These are phyloP conservation scores for Tuber umbilicatum DNA, from an alignment of 495 filamentous ascomycete genomes.

Conservation along the genomic window DNA sequence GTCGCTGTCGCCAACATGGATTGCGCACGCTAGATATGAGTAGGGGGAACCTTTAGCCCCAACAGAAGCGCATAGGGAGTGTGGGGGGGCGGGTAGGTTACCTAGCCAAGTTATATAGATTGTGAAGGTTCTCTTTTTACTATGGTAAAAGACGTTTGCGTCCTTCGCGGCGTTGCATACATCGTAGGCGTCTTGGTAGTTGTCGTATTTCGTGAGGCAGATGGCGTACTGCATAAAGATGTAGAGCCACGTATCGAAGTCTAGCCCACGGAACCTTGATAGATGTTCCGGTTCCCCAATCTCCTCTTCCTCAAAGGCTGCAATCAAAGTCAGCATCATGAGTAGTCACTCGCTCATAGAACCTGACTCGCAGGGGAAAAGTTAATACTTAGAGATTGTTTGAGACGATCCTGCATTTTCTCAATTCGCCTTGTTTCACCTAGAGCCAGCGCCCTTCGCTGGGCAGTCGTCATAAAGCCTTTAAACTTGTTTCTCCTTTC, in stretches of 20 bases:
- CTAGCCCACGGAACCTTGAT: slow-evolving; percentile 68
- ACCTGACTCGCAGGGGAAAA: slow-evolving; percentile 10
- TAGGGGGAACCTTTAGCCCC: background rate
- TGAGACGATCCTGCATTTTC: slow-evolving; percentile 59
- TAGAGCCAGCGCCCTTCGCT: slow-evolving; percentile 48
- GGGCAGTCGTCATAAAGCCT: slow-evolving; percentile 54
- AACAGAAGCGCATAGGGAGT: background rate
- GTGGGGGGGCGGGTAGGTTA: slow-evolving; percentile 47
- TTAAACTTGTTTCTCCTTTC: slow-evolving; percentile 62
- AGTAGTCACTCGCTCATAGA: slow-evolving; percentile 37
- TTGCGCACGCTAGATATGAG: slow-evolving; percentile 59
- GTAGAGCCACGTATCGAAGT: slow-evolving; percentile 77
- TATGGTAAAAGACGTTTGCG: slow-evolving; percentile 70
- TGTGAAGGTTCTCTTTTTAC: slow-evolving; percentile 57
- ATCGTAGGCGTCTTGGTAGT: slow-evolving; percentile 63
- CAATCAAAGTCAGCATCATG: slow-evolving; percentile 38
- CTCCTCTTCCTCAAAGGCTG: slow-evolving; percentile 35
- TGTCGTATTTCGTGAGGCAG: slow-evolving; percentile 54
- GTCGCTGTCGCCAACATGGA: slow-evolving; percentile 72
- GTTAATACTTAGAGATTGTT: slow-evolving; percentile 52
- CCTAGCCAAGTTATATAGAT: slow-evolving; percentile 72
- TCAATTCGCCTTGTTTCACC: slow-evolving; percentile 57
- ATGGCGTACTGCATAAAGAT: slow-evolving; percentile 85
- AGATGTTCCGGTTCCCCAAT: slow-evolving; percentile 44
- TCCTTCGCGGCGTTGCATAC: slow-evolving; percentile 65